These are phyloP conservation scores for Penicillium sclerotiorum DNA, from an alignment of 2,329 filamentous ascomycete species.

Conservation along the genomic window DNA sequence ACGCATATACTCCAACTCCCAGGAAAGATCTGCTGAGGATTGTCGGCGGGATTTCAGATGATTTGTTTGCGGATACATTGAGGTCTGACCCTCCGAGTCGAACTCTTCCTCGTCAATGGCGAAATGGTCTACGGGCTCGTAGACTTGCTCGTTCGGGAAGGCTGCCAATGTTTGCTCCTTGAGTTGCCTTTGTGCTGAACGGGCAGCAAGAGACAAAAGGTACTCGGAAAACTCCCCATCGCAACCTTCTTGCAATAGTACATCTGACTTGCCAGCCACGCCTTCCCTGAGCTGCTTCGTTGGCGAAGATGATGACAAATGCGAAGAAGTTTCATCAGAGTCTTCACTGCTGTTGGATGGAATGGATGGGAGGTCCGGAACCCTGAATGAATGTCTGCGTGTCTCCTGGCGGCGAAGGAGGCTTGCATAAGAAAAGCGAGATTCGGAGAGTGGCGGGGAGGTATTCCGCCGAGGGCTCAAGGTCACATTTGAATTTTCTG, in stretches of 20 bases:
- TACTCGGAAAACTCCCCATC: slow-evolving; percentile 77
- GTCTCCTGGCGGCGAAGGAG: slow-evolving; percentile 41
- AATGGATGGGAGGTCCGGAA: slow-evolving; percentile 64
- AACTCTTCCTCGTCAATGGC: slow-evolving; percentile 47
- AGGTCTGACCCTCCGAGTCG: slow-evolving; percentile 34
- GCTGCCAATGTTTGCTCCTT: slow-evolving; percentile 62
- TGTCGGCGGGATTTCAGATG: slow-evolving; percentile 42
- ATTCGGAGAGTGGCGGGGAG: slow-evolving; percentile 57
- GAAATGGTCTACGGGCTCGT: slow-evolving; percentile 52
- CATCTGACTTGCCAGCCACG: slow-evolving; percentile 7
- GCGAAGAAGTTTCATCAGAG: slow-evolving; percentile 50
- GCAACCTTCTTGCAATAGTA: slow-evolving; percentile 58
- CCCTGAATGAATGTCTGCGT: slow-evolving; percentile 59
- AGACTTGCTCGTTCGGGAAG: slow-evolving; percentile 52
- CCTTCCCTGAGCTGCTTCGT: slow-evolving; percentile 28
- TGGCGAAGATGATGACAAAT: slow-evolving; percentile 25
- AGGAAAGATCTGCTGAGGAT: slow-evolving; percentile 56
- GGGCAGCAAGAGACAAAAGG: slow-evolving; percentile 76
- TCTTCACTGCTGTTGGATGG: slow-evolving; percentile 62
- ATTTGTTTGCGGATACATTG: slow-evolving; percentile 28
- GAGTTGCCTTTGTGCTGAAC: slow-evolving; percentile 77
- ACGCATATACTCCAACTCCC: slow-evolving; percentile 81
- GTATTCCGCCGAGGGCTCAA: slow-evolving; percentile 47
- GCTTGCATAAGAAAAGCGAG: slow-evolving; percentile 48
- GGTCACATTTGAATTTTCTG: background rate